These are phyloP conservation scores for Starmera quercuum DNA, from an alignment of 805 yeast species.

Conservation along the genomic window DNA sequence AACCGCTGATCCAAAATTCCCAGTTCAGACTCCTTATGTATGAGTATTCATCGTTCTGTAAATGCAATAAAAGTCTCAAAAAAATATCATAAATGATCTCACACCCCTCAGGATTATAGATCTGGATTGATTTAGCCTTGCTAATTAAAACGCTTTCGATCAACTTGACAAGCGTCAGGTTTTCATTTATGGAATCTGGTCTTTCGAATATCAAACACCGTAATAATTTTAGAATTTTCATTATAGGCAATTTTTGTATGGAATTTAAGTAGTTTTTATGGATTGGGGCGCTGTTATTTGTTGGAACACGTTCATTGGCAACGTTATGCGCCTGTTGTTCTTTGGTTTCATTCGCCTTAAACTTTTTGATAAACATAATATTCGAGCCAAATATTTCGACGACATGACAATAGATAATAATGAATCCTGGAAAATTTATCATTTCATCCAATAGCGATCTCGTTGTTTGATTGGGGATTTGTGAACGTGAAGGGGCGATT, in stretches of 20 bases:
- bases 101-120: constrained; percentile 31
- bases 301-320: not conserved
- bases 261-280: not conserved
- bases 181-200: constrained; percentile 1
- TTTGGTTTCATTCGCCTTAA: constrained; percentile 3
- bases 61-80: constrained; percentile 18
- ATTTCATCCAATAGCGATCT: not conserved
- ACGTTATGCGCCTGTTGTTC: not conserved
- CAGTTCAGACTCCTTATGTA: constrained; percentile 40
- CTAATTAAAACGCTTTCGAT: constrained; percentile 26
- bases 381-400: constrained; percentile 15
- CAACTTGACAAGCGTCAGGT: constrained; percentile 2
- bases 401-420: constrained; percentile 16
- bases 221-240: constrained; percentile 7
- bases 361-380: constrained; percentile 10
- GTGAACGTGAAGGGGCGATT: too few relatives aligned
- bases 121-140: constrained; percentile 25
- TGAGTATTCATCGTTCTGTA: constrained; percentile 3
- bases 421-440: constrained; percentile 14
- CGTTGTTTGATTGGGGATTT: too few relatives aligned
- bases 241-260: constrained; percentile 6
- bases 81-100: constrained; percentile 35
- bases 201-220: constrained; percentile 3
- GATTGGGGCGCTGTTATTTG: not conserved
- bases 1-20: constrained; percentile 68